Evolutionary conservation across 2,329 filamentous ascomycete genomes (phyloP), one percentile per base, ranked within the genome.

Genomic region (Phyllachora maydis): DNA sequence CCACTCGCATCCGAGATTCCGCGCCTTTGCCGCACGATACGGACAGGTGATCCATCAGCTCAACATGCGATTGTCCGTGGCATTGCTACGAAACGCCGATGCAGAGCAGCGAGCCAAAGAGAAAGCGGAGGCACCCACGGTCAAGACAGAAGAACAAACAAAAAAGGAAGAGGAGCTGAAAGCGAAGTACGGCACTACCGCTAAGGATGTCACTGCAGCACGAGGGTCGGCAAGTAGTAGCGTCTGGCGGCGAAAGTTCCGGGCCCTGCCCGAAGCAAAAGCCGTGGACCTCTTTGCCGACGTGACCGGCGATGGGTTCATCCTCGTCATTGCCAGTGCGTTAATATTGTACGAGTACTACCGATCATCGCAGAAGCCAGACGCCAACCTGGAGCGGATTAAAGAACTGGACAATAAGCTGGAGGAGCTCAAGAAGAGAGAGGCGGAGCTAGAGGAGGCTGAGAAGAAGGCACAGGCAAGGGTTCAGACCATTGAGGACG

Each of bases 241-340:
- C 33, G 47, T 72, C 8, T 73, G 68, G 67, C 57, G 39, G 29
- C 59, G 67, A 28, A 65, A 62, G 36, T 73, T 73, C 37, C 50
- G 67, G 24, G 43, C 65, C 5, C 46, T 73, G n/a, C 65, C 67
- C 7, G 67, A 73, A 37, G 52, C 43, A 10, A 73, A 72, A 43
- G 67, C 67, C 6, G 67, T 73, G 8, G 66, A 72, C 35, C 45
- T 73, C 6, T 73, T 73, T 34, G 68, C 67, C 19, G 67, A 73
- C 35, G 66, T 73, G 10, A 47, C 66, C 23, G 67, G 67, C 19
- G 67, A 73, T 32, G 47, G 50, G 10, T 73, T 73, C 37, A 71
- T 73, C 29, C 51, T 73, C 11, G 37, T 54, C 5, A 65, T 73
- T 14, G 67, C 65, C 5, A 48, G 52, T 9, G 54, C 43, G 11